Percentiles rank a stretch among this genome's conserved stretches.
These are phyloP conservation scores for Salix purpurea DNA, from an alignment of 345 rosid species.

Conservation along the genomic window DNA sequence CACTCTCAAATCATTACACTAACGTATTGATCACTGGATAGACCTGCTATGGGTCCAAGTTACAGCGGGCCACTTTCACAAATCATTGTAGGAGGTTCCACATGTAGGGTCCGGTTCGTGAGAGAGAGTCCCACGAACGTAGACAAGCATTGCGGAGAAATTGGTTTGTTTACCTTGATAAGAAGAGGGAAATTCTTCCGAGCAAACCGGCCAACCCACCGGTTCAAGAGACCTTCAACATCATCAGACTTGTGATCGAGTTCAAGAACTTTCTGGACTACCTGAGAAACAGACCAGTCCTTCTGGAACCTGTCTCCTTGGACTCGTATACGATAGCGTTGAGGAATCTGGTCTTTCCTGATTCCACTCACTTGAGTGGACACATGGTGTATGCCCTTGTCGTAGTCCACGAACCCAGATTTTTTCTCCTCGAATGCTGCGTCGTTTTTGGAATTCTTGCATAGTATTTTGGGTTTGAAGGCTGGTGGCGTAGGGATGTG, in stretches of 20 bases:
- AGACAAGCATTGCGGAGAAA: neutral
- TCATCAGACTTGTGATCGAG: conserved; percentile 48
- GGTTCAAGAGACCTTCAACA: conserved; percentile 59
- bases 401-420: conserved; percentile 69
- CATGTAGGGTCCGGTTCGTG: neutral
- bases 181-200: conserved; percentile 71
- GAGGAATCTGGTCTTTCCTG: conserved; percentile 56
- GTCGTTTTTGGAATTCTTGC: conserved; percentile 33
- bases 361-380: conserved; percentile 57
- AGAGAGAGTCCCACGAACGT: neutral
- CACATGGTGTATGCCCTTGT: conserved; percentile 60
- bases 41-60: no score
- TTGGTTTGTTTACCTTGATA: conserved; percentile 37
- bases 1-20: no score
- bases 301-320: conserved; percentile 71
- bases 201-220: conserved; percentile 85
- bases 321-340: conserved; percentile 54
- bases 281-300: conserved; percentile 80
- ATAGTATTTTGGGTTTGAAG: conserved; percentile 3
- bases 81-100: no score
- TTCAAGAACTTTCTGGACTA: conserved; percentile 48
- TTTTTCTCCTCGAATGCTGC: conserved; percentile 49
- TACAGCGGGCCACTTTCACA: no score
- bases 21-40: no score
- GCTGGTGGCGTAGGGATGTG: neutral